A percentile compares a stretch with the other conserved stretches of the same genome.
Evolutionary conservation across 768 basidiomycete species (phyloP).

Genomic region (Boletus pseudopeckii): DNA sequence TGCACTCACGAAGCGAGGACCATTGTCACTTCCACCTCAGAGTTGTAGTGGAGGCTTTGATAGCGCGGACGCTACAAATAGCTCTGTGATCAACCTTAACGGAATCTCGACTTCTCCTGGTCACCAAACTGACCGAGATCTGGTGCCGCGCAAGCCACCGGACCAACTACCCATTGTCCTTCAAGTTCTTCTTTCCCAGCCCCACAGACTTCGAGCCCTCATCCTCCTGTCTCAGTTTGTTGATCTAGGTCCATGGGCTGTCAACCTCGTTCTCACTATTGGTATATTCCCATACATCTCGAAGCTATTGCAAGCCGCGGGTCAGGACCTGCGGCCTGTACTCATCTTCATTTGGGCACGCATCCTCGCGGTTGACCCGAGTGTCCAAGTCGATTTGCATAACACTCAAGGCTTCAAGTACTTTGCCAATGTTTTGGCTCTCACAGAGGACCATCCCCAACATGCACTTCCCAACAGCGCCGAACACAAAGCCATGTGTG

Average conservation of each 20-base stretch:
- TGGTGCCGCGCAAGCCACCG: conserved; percentile 87
- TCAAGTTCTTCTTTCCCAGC: conserved; percentile 94
- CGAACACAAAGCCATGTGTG: conserved; percentile 98
- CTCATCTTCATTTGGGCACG: conserved; percentile 99
- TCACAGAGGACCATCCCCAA: conserved; percentile 55
- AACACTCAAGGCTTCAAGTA: conserved; percentile 81
- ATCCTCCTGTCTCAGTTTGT: conserved; percentile 97
- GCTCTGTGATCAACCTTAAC: conserved; percentile 16
- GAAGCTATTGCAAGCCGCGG: conserved; percentile 91
- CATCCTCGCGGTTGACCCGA: conserved; percentile 93
- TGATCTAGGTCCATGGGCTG: conserved; percentile 98
- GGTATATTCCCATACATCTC: conserved; percentile 99
- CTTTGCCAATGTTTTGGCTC: conserved; percentile 73
- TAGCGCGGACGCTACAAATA: conserved; percentile 15
- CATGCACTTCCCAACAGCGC: conserved; percentile 81
- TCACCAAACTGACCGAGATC: conserved; percentile 33
- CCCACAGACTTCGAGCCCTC: conserved; percentile 90
- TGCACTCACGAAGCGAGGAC: conserved; percentile 73
- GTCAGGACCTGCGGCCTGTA: conserved; percentile 93
- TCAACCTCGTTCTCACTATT: conserved; percentile 91
- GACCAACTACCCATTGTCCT: conserved; percentile 97
- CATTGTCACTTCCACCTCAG: conserved; percentile 62
- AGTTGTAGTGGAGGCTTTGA: conserved; percentile 34
- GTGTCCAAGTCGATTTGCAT: conserved; percentile 86
- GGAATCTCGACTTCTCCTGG: conserved; percentile 3